These are phyloP conservation scores for Dictyostelium intermedium DNA, from an alignment of 78 protist genomes.

Conservation along the genomic window DNA sequence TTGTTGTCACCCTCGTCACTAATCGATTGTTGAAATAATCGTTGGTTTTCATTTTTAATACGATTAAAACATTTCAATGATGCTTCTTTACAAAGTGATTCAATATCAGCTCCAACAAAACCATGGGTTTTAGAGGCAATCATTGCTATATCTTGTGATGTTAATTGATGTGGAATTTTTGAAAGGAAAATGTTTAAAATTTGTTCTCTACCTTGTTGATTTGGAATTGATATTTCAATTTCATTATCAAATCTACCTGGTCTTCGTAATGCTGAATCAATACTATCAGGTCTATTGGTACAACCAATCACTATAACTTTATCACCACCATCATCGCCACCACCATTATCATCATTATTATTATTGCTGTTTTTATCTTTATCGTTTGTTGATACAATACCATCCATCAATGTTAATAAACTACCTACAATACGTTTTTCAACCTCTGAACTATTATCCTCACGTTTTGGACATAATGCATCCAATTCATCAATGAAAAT, in stretches of 20 bases:
- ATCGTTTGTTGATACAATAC: constrained; percentile 40
- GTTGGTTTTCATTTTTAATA: constrained; percentile 10
- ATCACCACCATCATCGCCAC: not conserved
- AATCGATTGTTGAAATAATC: not conserved
- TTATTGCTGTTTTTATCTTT: not conserved
- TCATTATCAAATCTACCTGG: constrained; percentile 99
- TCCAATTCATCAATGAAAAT: constrained; percentile 98
- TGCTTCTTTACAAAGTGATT: constrained; percentile 90
- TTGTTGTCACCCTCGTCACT: not conserved
- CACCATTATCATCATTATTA: not conserved
- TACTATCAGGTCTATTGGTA: constrained; percentile 92
- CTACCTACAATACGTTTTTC: constrained; percentile 91
- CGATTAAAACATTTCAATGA: constrained; percentile 81
- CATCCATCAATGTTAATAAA: constrained; percentile 96
- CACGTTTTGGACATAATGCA: constrained; percentile 86
- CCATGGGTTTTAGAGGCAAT: constrained; percentile 89
- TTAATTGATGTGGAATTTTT: constrained; percentile 14
- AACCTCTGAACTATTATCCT: constrained; percentile 43
- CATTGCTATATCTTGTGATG: not conserved
- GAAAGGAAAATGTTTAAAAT: constrained; percentile 55
- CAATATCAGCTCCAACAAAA: constrained; percentile 95
- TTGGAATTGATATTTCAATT: constrained; percentile 91
- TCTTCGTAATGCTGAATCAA: constrained; percentile 89
- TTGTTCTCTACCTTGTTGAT: constrained; percentile 41
- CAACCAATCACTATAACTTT: constrained; percentile 96